Conservation (phyloP, 495 filamentous ascomycete genomes). For the Bacidia gigantensis region DNA sequence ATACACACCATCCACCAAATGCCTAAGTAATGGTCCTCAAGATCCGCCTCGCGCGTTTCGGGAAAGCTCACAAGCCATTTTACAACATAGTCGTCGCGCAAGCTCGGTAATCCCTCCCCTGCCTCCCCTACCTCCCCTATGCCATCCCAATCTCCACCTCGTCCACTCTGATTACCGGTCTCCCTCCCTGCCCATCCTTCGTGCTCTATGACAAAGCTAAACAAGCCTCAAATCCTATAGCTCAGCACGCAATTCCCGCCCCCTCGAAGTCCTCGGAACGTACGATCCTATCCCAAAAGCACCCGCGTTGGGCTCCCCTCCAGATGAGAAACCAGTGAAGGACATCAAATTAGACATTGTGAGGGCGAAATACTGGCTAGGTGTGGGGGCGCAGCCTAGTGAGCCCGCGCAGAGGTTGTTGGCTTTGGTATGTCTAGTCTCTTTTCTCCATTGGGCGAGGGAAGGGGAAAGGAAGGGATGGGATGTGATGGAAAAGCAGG, state of each 20-base stretch:
- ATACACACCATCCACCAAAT: no score
- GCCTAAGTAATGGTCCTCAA: slow-evolving; percentile 98
- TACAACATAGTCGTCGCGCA: slow-evolving; percentile 48
- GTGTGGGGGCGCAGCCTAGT: slow-evolving; percentile 88
- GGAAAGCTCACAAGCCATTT: slow-evolving; percentile 68
- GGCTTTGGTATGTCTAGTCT: slow-evolving; percentile 51
- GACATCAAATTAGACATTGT: slow-evolving; percentile 75
- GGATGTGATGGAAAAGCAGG: slow-evolving; percentile 1
- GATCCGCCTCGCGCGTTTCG: slow-evolving; percentile 88
- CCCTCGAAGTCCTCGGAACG: slow-evolving; percentile 88
- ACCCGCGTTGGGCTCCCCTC: slow-evolving; percentile 40
- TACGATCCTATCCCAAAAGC: slow-evolving; percentile 81
- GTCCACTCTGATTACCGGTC: background rate
- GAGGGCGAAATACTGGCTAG: slow-evolving; percentile 87
- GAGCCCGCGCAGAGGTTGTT: slow-evolving; percentile 79
- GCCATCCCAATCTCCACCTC: background rate
- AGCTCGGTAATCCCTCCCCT: background rate
- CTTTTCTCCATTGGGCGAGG: slow-evolving; percentile 17
- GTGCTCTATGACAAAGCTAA: background rate
- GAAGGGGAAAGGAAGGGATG: slow-evolving; percentile 6
- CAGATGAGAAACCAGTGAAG: slow-evolving; percentile 57
- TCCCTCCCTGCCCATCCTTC: background rate
- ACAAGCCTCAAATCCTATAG: background rate
- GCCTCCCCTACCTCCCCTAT: background rate
- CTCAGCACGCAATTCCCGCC: slow-evolving; percentile 69